Evolutionary conservation across 768 basidiomycete species (phyloP).

Genomic region (Leccinum fibrillosum): DNA sequence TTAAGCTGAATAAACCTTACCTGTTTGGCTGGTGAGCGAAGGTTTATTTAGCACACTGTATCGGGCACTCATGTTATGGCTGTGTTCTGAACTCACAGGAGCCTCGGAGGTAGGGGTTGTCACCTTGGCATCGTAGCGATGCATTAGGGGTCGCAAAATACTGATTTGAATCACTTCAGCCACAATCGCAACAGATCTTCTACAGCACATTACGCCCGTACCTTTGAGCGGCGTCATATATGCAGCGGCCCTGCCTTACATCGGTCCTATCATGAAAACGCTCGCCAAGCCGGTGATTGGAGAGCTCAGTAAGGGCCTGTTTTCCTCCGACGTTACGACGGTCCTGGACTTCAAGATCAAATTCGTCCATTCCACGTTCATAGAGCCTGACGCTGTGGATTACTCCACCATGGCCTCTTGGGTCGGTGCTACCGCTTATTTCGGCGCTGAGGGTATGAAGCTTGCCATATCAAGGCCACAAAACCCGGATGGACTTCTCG

Average conservation of each 20-base stretch:
- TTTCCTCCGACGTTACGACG: not conserved
- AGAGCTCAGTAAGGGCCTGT: not conserved
- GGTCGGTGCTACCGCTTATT: not conserved
- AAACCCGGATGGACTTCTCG: not conserved
- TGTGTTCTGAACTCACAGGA: not conserved
- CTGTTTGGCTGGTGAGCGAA: not conserved
- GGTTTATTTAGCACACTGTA: not conserved
- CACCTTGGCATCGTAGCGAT: not conserved
- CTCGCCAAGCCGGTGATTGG: conserved; percentile 1
- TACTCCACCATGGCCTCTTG: conserved; percentile 4
- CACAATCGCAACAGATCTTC: not conserved
- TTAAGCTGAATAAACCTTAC: not conserved
- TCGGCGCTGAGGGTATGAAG: not conserved
- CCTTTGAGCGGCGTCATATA: conserved; percentile 6
- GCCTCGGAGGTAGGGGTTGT: conserved; percentile 2
- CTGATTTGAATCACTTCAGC: not conserved
- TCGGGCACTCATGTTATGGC: not conserved
- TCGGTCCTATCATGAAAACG: conserved; percentile 3
- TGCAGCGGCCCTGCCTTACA: conserved; percentile 6
- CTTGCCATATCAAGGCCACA: not conserved
- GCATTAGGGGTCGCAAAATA: not conserved
- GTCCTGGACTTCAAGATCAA: conserved; percentile 2
- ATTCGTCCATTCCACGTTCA: conserved; percentile 3
- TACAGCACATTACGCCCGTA: not conserved
- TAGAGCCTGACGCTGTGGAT: conserved; percentile 4